Percentiles rank a stretch among this genome's conserved stretches.
Evolutionary conservation across 2,329 filamentous ascomycete genomes (phyloP).

Genomic region (Cytospora piceae): DNA sequence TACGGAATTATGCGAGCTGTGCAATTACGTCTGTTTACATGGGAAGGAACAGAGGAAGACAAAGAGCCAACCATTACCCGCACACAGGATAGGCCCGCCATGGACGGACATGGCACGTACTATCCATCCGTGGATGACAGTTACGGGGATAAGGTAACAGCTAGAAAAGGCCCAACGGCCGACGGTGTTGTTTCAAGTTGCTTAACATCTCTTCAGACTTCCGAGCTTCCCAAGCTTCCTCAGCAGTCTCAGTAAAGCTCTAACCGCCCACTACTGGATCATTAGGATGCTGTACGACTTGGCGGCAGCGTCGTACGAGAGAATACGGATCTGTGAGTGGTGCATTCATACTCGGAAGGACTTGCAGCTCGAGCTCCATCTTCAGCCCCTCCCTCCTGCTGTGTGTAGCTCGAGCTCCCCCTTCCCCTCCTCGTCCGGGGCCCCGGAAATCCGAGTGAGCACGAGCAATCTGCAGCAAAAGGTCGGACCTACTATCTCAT

Average conservation of each 20-base stretch:
- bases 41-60: neutral
- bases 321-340: neutral
- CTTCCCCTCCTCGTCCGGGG: neutral
- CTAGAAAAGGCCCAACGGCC: neutral
- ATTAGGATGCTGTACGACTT: neutral
- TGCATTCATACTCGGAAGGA: neutral
- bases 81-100: neutral
- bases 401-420: neutral
- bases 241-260: neutral
- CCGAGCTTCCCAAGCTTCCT: neutral
- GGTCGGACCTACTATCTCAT: too few relatives aligned
- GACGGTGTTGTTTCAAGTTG: neutral
- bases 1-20: constrained; percentile 16
- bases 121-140: too few relatives aligned
- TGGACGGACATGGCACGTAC: too few relatives aligned
- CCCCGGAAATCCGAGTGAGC: neutral
- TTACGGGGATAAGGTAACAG: too few relatives aligned
- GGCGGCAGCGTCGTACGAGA: neutral
- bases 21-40: constrained; percentile 9
- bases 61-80: neutral
- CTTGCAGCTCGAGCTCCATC: neutral
- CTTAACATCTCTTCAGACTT: neutral
- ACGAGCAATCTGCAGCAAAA: too few relatives aligned
- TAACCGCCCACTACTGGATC: neutral
- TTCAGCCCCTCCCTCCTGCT: too few relatives aligned